Percentiles rank a stretch among this genome's conserved stretches.
Evolutionary conservation across 352 stramenopile species (phyloP).

Genomic region (Phytopythium cucurbitacearum): DNA sequence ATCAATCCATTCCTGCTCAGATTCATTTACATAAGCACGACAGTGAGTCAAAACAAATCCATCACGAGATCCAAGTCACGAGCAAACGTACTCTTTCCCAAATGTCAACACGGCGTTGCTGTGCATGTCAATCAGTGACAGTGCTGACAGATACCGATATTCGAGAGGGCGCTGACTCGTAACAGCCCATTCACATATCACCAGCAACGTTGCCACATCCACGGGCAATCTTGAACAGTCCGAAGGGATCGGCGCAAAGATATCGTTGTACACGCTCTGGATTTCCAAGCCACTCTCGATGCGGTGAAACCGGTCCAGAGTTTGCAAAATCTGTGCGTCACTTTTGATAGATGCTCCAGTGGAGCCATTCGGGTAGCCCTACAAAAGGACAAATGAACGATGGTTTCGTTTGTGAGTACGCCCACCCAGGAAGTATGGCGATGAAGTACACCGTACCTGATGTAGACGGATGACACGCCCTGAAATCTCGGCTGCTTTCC

Average conservation of each 20-base stretch:
- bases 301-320: conserved; percentile 76
- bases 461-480: conserved; percentile 69
- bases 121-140: conserved; percentile 82
- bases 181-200: conserved; percentile 83
- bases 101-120: conserved; percentile 56
- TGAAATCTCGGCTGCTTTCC: conserved; percentile 46
- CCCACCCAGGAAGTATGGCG: too few species aligned
- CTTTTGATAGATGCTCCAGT: conserved; percentile 47
- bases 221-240: conserved; percentile 47
- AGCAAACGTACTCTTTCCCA: conserved; percentile 45
- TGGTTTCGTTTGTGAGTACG: background rate
- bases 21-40: conserved; percentile 3
- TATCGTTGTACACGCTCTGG: conserved; percentile 63
- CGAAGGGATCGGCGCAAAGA: conserved; percentile 50
- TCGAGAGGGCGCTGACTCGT: conserved; percentile 75
- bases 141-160: conserved; percentile 75
- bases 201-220: conserved; percentile 61
- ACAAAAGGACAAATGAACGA: background rate
- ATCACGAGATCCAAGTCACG: background rate
- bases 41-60: conserved; percentile 6
- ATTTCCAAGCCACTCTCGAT: conserved; percentile 69
- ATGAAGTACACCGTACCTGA: conserved; percentile 19
- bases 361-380: conserved; percentile 27
- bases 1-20: conserved; percentile 39
- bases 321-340: conserved; percentile 74